Percentiles rank a stretch among this genome's conserved stretches.
These are phyloP conservation scores for Neolentinus lepideus DNA, from an alignment of 1,284 basidiomycete genomes.

Conservation along the genomic window DNA sequence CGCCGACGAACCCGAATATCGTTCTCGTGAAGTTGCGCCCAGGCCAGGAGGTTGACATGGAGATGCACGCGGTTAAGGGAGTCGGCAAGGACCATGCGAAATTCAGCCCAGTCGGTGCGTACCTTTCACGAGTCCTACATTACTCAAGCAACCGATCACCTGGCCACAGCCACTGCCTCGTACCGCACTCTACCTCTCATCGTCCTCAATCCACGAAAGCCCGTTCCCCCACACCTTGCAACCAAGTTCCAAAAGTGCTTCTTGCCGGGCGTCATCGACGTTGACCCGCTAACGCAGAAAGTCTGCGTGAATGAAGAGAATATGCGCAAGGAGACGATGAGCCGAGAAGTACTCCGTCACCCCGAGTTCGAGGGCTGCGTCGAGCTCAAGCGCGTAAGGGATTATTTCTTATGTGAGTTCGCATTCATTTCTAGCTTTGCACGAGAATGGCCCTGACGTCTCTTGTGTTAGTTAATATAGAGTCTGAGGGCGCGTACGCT, in stretches of 20 bases:
- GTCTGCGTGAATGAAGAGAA: conserved; percentile 56
- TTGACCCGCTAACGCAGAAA: conserved; percentile 50
- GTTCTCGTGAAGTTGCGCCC: conserved; percentile 93
- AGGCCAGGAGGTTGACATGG: conserved; percentile 79
- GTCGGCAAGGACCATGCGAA: conserved; percentile 98
- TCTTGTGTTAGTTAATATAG: conserved; percentile 65
- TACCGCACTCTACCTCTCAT: conserved; percentile 92
- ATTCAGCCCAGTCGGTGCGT: conserved; percentile 91
- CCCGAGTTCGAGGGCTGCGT: conserved; percentile 87
- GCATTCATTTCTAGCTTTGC: not conserved
- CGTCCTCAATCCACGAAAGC: conserved; percentile 61
- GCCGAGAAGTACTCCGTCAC: conserved; percentile 88
- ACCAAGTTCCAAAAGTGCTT: conserved; percentile 88
- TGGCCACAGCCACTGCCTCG: conserved; percentile 77
- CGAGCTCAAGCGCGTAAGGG: conserved; percentile 79
- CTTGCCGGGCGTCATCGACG: conserved; percentile 80
- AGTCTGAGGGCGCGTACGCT: conserved; percentile 84
- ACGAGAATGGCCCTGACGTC: not conserved
- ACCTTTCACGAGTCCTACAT: not conserved
- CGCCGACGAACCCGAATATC: conserved; percentile 78
- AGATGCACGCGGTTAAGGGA: conserved; percentile 91
- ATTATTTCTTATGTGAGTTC: conserved; percentile 87
- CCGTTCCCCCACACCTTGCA: conserved; percentile 55
- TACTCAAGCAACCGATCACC: conserved; percentile 4
- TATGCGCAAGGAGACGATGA: conserved; percentile 86